Evolutionary conservation across 441 rosid species (phyloP), one percentile per base, ranked within the genome.

Genomic region (Isatis lusitanica): DNA sequence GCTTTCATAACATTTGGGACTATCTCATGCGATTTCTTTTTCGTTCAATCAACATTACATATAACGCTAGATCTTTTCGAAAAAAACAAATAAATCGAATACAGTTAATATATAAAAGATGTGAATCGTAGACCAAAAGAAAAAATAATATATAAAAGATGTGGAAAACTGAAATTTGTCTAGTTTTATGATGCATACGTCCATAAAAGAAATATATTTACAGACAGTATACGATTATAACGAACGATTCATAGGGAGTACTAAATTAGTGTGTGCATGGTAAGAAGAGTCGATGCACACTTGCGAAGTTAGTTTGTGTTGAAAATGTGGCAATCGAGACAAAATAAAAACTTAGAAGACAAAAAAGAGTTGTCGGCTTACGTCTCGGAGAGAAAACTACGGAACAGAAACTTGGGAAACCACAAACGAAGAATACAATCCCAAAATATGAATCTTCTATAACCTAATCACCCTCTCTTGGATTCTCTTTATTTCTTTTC

Each of bases 381-480:
- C 16, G 76, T 76, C 80, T 64, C 39, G 75, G 71, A 64, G 76
- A 66, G 80, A 70, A 76, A 64, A 76, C 68, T 21, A 76, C 76
- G 76, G 80, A 71, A 65, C 67, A 76, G 55, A 70, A 64, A 50
- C 72, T 58, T 76, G 17, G 76, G 38, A 70, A 64, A 47, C 66
- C 68, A 10, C 72, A 76, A 61, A 65, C 42, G 64, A 40, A 76
- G 63, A 70, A 9, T 72, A 70, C 68, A 76, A 76, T 76, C 68
- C 80, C 76, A 65, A 76, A 44, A 43, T 17, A 57, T 64, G 80
- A 76, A 70, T 71, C 80, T 76, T 76, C 80, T 57, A 70, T 64
- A 11, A 31, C 15, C 67, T 70, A 42, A 40, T 44, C 33, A 73
- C 18, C 18, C 6, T 69, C 67, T 65, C 75, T 57, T 56, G 71